phyloP scores from a whole-genome alignment of 768 basidiomycete genomes.

The Lentinus brumalis region DNA sequence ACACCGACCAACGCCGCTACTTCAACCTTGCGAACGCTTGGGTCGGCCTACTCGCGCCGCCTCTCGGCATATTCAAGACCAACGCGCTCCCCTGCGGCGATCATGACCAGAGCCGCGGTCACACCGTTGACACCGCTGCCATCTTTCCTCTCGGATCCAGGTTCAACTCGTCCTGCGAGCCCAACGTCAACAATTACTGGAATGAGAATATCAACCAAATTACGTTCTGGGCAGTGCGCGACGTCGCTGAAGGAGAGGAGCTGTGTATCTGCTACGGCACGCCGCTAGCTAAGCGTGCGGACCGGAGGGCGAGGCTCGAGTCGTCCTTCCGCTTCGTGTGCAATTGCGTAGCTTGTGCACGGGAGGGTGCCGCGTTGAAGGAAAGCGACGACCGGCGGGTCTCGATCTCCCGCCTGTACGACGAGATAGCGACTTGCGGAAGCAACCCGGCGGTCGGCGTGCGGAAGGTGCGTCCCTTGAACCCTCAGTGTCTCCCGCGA shows the following conservation, averaged over 20 bases:
- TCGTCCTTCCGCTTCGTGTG: slow-evolving; percentile 28
- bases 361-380: slow-evolving; percentile 20
- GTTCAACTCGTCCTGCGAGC: slow-evolving; percentile 31
- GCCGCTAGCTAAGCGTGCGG: slow-evolving; percentile 19
- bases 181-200: slow-evolving; percentile 32
- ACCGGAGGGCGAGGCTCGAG: slow-evolving; percentile 20
- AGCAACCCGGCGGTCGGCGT: slow-evolving; percentile 26
- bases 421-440: slow-evolving; percentile 25
- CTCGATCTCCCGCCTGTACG: slow-evolving; percentile 21
- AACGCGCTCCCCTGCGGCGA: slow-evolving; percentile 28
- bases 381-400: slow-evolving; percentile 28
- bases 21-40: slow-evolving; percentile 23
- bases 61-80: slow-evolving; percentile 27
- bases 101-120: neutral
- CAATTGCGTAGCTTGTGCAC: slow-evolving; percentile 24
- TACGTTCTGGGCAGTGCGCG: slow-evolving; percentile 29
- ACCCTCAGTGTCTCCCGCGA: neutral
- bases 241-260: slow-evolving; percentile 31
- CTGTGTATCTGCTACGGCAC: slow-evolving; percentile 32
- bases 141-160: slow-evolving; percentile 26
- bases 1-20: slow-evolving; percentile 22
- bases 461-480: slow-evolving; percentile 18
- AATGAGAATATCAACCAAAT: slow-evolving; percentile 21
- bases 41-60: slow-evolving; percentile 14
- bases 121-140: slow-evolving; percentile 8